These are phyloP conservation scores for Mucor saturninus DNA, from an alignment of 371 early-diverging fungal species.

Conservation along the genomic window DNA sequence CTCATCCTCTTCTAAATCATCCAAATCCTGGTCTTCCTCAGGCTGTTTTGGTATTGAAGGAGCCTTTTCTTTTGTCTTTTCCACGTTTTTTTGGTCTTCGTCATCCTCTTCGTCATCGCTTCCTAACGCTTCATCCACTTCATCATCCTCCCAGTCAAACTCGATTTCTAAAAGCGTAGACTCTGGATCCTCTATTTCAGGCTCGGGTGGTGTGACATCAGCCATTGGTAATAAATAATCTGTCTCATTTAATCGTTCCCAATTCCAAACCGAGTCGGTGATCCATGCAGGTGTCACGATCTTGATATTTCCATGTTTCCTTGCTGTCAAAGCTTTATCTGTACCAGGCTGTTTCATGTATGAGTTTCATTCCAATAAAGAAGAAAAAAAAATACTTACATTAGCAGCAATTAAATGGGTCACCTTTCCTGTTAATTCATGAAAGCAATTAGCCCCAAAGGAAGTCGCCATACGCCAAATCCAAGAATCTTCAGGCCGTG, in stretches of 20 bases:
- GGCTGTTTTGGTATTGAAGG: too few species aligned
- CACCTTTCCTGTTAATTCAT: conserved; percentile 55
- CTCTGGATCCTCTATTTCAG: conserved; percentile 48
- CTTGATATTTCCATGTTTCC: conserved; percentile 38
- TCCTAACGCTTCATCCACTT: conserved; percentile 55
- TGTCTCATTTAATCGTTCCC: conserved; percentile 60
- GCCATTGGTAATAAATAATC: conserved; percentile 41
- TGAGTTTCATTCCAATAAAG: not conserved
- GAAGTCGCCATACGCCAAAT: conserved; percentile 71
- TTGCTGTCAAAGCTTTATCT: conserved; percentile 62
- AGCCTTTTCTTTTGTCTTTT: too few species aligned
- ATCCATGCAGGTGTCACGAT: conserved; percentile 72
- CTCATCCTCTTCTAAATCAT: conserved; percentile 38
- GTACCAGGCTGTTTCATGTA: conserved; percentile 51
- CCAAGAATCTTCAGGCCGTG: conserved; percentile 49
- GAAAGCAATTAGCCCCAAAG: conserved; percentile 73
- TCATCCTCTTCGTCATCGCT: conserved; percentile 9
- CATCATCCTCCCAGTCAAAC: conserved; percentile 59
- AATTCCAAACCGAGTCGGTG: conserved; percentile 57
- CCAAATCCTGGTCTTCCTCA: not conserved
- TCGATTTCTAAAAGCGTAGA: conserved; percentile 43
- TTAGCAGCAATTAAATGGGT: conserved; percentile 85
- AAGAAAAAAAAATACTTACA: conserved; percentile 43
- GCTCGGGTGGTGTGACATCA: conserved; percentile 11
- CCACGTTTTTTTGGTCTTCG: not conserved